Base-by-base conservation (phyloP, 1,284 basidiomycete genomes). In the Ceratobasidium sp. region DNA sequence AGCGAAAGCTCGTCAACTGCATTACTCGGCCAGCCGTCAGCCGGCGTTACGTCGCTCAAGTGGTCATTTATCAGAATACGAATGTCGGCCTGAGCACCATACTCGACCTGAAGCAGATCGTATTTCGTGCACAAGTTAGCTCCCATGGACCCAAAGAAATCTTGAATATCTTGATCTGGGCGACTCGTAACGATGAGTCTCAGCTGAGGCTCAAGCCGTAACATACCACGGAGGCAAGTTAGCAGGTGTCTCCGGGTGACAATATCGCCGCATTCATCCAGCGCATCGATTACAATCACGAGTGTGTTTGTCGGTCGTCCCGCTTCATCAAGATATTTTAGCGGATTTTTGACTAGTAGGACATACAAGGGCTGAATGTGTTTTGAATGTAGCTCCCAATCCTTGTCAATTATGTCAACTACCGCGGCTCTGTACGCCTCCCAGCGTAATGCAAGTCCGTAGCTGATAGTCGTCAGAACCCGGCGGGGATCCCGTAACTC, bases 181-280 rank as follows among this genome's bases (percentile, higher is more conserved):
- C 76, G 76, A 46, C 76, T 77, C 12, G 76, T 77, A n/a, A 77
- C 68, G 44, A 77, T 46, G 50, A 77, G 17, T 33, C 46, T 54
- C 23, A 77, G 48, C 1, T n/a, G 33, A 0, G 54, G 23, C 23
- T 38, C 66, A 40, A 62, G 59, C 26, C 33, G 12, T 3, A 6
- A 62, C 28, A 70, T 50, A 17, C 38, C n/a, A 13, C n/a, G 33
- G 3, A 59, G 23, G 28, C 26, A 54, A 6, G 1, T n/a, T 13
- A 59, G 33, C 10, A 71, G 67, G 17, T 56, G 17, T 12, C 44
- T 23, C 38, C 50, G 67, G 67, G 40, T 71, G 26, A 33, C 38
- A 23, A 57, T 26, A 7, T 33, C 54, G 3, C 56, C 64, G 66
- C 76, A 46, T 46, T 46, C 44, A 13, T 46, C 44, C 13, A 46